A percentile compares a stretch with the other conserved stretches of the same genome.
Conservation (phyloP, 257 asterid genomes). For the Thymus mandschuricus region DNA sequence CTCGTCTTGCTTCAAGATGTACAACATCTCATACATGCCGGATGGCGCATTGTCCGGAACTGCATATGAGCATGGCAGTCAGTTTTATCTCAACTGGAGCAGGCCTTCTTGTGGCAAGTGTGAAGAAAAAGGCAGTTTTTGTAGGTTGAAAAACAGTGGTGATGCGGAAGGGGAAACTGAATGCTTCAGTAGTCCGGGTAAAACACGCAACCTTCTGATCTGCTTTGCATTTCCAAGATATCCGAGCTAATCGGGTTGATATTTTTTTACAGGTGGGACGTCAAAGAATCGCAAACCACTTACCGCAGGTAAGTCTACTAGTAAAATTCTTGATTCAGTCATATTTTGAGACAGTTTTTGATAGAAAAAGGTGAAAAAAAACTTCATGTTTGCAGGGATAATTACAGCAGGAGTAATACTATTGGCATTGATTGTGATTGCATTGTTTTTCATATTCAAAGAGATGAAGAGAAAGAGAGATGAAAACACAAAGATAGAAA, state of each 20-base stretch:
- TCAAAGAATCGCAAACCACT: constrained; percentile 20
- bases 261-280: constrained; percentile 19
- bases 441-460: constrained; percentile 20
- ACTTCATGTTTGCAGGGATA: constrained; percentile 12
- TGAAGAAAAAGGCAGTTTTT: constrained; percentile 31
- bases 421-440: constrained; percentile 4
- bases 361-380: neutral
- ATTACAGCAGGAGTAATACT: constrained; percentile 25
- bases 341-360: neutral
- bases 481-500: constrained; percentile 23
- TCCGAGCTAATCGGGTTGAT: neutral
- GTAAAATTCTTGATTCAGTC: neutral
- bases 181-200: constrained; percentile 30
- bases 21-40: constrained; percentile 34
- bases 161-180: constrained; percentile 30
- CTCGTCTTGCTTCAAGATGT: constrained; percentile 47
- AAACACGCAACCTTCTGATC: neutral
- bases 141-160: constrained; percentile 30
- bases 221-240: neutral
- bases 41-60: constrained; percentile 22
- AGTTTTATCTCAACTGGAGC: constrained; percentile 34
- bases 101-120: constrained; percentile 40
- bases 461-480: constrained; percentile 29
- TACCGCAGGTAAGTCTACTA: constrained; percentile 22
- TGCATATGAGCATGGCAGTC: constrained; percentile 21